These are phyloP conservation scores for Phylloporus rhodoxanthus DNA, from an alignment of 768 basidiomycete genomes.

Conservation along the genomic window DNA sequence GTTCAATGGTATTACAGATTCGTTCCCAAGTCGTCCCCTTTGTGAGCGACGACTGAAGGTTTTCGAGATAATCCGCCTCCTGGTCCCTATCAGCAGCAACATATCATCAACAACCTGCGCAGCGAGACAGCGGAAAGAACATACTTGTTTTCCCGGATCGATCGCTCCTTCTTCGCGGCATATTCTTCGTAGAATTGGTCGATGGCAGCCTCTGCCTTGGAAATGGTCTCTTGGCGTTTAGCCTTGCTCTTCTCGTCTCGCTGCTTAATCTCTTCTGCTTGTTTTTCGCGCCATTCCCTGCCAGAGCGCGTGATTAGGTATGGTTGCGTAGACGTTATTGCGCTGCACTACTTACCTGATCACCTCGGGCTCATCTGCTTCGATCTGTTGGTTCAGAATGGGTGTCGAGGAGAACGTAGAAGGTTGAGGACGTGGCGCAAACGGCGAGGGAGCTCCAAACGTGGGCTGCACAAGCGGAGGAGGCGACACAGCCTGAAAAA, in stretches of 20 bases:
- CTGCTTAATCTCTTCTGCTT: constrained; percentile 73
- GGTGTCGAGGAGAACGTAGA: constrained; percentile 68
- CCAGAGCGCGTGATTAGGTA: background rate
- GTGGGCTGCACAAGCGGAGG: constrained; percentile 30
- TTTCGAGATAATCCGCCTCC: constrained; percentile 73
- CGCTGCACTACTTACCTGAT: constrained; percentile 52
- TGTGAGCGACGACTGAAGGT: constrained; percentile 70
- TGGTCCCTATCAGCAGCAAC: constrained; percentile 56
- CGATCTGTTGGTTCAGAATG: constrained; percentile 58
- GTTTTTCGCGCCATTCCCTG: constrained; percentile 85
- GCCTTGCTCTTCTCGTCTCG: constrained; percentile 78
- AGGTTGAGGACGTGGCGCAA: constrained; percentile 73
- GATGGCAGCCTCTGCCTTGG: constrained; percentile 78
- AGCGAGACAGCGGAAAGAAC: background rate
- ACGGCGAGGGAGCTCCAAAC: constrained; percentile 49
- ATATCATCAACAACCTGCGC: constrained; percentile 1
- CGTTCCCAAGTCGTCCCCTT: constrained; percentile 95
- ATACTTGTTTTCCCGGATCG: constrained; percentile 94
- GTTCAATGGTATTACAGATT: constrained; percentile 77
- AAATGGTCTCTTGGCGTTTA: constrained; percentile 76
- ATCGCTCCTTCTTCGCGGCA: constrained; percentile 79
- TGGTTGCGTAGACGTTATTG: too few relatives aligned
- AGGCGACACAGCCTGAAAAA: constrained; percentile 31
- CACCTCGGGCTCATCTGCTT: constrained; percentile 81
- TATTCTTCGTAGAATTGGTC: constrained; percentile 91